These are phyloP conservation scores for Setaria italica DNA, from an alignment of 202 grass and related monocot species.

Conservation along the genomic window DNA sequence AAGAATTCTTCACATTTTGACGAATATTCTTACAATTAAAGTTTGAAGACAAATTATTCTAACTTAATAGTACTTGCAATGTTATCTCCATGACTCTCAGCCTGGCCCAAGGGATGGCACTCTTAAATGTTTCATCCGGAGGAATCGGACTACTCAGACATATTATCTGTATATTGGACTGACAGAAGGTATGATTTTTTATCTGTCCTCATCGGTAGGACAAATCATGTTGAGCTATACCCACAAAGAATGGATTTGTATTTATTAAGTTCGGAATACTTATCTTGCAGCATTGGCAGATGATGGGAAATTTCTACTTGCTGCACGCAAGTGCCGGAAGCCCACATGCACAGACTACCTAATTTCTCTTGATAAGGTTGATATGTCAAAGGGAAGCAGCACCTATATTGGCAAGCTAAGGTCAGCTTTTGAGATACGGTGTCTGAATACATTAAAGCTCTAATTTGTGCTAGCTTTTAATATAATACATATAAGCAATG, in stretches of 20 bases:
- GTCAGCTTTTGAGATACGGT: slow-evolving; percentile 48
- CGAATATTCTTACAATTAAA: not conserved
- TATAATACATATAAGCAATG: not conserved
- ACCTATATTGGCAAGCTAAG: slow-evolving; percentile 96
- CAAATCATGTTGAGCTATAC: not conserved
- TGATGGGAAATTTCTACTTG: slow-evolving; percentile 91
- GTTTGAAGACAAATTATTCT: slow-evolving; percentile 19
- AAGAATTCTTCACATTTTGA: not conserved
- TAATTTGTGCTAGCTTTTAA: slow-evolving; percentile 4
- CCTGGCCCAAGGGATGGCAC: slow-evolving; percentile 81
- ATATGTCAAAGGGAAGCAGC: slow-evolving; percentile 80
- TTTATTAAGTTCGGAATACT: slow-evolving; percentile 18
- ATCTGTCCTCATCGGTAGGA: not conserved
- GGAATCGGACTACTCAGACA: slow-evolving; percentile 77
- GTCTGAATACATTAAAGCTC: slow-evolving; percentile 21
- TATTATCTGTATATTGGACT: slow-evolving; percentile 90
- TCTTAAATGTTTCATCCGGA: slow-evolving; percentile 92
- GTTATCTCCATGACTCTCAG: slow-evolving; percentile 48
- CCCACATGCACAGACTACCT: slow-evolving; percentile 92
- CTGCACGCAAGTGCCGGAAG: slow-evolving; percentile 84
- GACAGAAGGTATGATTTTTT: slow-evolving; percentile 72
- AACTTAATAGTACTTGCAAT: not conserved
- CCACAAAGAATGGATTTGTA: not conserved
- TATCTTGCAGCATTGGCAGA: slow-evolving; percentile 72
- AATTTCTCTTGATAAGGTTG: slow-evolving; percentile 73